Percentiles rank a stretch among this genome's conserved stretches.
Evolutionary conservation across 1,284 basidiomycete species (phyloP).

Genomic region (Leucoagaricus sp.): DNA sequence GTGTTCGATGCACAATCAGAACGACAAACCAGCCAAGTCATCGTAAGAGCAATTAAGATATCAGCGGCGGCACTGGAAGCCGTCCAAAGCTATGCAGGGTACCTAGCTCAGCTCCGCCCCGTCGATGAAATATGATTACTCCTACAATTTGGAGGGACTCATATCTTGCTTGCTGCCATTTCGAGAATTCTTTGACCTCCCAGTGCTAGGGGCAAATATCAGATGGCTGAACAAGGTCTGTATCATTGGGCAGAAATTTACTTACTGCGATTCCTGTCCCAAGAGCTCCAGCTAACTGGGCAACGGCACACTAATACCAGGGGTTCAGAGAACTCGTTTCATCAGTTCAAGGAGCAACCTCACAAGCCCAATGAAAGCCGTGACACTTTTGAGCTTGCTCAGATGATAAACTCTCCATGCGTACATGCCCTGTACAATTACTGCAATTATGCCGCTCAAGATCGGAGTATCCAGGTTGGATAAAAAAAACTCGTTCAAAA

Average conservation of each 20-base stretch:
- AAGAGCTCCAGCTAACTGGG: not conserved
- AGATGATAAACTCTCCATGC: slow-evolving; percentile 8
- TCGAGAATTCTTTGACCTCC: not conserved
- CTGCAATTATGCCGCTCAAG: slow-evolving; percentile 6
- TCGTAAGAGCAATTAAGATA: not conserved
- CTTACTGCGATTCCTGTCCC: slow-evolving; percentile 10
- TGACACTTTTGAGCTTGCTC: not conserved
- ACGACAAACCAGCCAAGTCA: not conserved
- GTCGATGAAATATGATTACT: not conserved
- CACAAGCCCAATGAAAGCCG: slow-evolving; percentile 1
- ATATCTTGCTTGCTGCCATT: not conserved
- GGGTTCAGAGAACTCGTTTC: no score
- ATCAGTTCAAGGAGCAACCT: not conserved
- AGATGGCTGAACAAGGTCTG: not conserved
- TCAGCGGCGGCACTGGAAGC: not conserved
- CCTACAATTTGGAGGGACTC: not conserved
- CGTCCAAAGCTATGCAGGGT: not conserved
- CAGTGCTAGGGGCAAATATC: no score
- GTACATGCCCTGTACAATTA: slow-evolving; percentile 5
- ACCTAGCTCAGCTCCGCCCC: not conserved
- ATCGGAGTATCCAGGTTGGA: slow-evolving; percentile 9
- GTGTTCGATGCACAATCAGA: not conserved
- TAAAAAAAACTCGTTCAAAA: slow-evolving; percentile 7
- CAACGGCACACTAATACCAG: not conserved
- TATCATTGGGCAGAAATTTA: not conserved